Base-by-base conservation (phyloP, 2,329 filamentous ascomycete species). In the Paracorniculantispora psalliotae region DNA sequence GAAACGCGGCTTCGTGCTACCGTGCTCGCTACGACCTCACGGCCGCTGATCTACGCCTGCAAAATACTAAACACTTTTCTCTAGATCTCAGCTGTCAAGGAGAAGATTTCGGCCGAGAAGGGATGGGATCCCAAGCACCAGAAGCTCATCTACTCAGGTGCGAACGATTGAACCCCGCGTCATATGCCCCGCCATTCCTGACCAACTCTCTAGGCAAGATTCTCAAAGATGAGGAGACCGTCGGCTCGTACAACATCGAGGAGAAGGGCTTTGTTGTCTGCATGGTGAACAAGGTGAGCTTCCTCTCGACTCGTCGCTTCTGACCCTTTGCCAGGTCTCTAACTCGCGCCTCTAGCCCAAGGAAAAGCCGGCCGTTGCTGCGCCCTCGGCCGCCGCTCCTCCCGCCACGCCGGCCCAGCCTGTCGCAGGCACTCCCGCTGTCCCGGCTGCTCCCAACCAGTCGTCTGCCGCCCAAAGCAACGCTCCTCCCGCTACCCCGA, bases 261-360 rank as follows among this genome's bases (percentile, higher is more conserved):
- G 94, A 97, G 83, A 99, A 97, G 82, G 94, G 94, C 39, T 99
- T 97, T 74, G 92, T 99, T 69, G 94, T 99, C 62, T 99, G 94
- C 79, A 96, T 99, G 87, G 88, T 96, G 68, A 91, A 91, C 72
- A 97, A 97, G 90, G 92, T 96, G 79, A 63, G 75, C 63, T 57
- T 59, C 43, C n/a, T 19, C 19, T 30, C 54, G 19, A 35, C 7
- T 10, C 47, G n/a, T 5, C 19, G 23, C 17, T n/a, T 12, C 30
- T 30, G 3, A 19, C 13, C 10, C 47, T 19, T 37, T 15, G 37
- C 26, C 56, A 21, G 21, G 15, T 47, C 23, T 35, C 63, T 63
- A 50, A 67, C 63, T 10, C 46, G 19, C 25, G 15, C 21, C 41
- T 47, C 17, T 59, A 78, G 75, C 75, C 75, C 62, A 78, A 76